Percentiles rank a stretch among this genome's conserved stretches.
Evolutionary conservation across 768 basidiomycete species (phyloP).

Genomic region (Leccinellum luteum): DNA sequence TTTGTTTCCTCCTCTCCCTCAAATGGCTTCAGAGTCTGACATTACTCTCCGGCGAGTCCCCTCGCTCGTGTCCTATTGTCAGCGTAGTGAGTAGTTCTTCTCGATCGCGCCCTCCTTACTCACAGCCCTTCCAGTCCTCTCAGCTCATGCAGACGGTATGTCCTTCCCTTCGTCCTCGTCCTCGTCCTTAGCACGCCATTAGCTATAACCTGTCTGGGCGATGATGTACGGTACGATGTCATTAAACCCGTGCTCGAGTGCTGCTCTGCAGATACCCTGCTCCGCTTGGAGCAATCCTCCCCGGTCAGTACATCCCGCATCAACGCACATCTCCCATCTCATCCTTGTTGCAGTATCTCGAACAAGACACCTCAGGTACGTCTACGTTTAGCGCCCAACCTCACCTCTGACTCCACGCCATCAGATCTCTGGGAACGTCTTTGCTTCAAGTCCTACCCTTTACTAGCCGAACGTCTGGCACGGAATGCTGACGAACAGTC

Average conservation of each 20-base stretch:
- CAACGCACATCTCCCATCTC: slow-evolving; percentile 10
- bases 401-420: slow-evolving; percentile 6
- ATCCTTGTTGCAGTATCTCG: slow-evolving; percentile 44
- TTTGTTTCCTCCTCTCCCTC: neutral
- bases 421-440: slow-evolving; percentile 66
- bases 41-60: slow-evolving; percentile 45
- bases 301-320: slow-evolving; percentile 49
- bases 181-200: slow-evolving; percentile 5
- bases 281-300: slow-evolving; percentile 64
- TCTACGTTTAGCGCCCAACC: neutral
- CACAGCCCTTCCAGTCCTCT: slow-evolving; percentile 46
- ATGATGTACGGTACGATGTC: slow-evolving; percentile 56
- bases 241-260: slow-evolving; percentile 72
- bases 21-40: slow-evolving; percentile 38
- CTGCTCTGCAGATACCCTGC: slow-evolving; percentile 68
- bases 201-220: slow-evolving; percentile 68
- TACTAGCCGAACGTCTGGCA: slow-evolving; percentile 48
- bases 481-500: slow-evolving; percentile 42
- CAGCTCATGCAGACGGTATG: slow-evolving; percentile 60
- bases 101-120: neutral
- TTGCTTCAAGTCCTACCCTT: slow-evolving; percentile 59
- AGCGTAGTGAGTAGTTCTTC: slow-evolving; percentile 53
- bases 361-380: slow-evolving; percentile 55
- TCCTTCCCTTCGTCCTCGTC: slow-evolving; percentile 3
- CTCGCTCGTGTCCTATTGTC: slow-evolving; percentile 66